phyloP scores from a whole-genome alignment of 2,329 filamentous ascomycete species.

The Magnaporthiopsis poae region DNA sequence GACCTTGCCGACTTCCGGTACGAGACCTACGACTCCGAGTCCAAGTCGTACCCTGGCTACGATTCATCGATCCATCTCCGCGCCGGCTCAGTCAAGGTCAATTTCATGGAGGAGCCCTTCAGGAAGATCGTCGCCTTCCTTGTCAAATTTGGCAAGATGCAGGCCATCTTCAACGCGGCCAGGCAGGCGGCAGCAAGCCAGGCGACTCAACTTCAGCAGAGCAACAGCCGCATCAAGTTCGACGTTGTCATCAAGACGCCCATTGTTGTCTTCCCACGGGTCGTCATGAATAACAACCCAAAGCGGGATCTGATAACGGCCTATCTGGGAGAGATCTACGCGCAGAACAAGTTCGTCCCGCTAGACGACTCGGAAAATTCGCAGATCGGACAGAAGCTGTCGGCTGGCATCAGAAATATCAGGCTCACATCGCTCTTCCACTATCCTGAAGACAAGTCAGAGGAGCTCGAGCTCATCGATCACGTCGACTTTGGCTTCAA shows the following conservation, averaged over 20 bases:
- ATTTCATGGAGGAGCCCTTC: slow-evolving; percentile 94
- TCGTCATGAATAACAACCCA: slow-evolving; percentile 58
- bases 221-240: slow-evolving; percentile 81
- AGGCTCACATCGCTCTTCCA: slow-evolving; percentile 82
- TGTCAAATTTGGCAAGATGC: slow-evolving; percentile 99
- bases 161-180: slow-evolving; percentile 94
- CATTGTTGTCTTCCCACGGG: slow-evolving; percentile 85
- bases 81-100: slow-evolving; percentile 90
- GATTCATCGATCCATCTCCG: slow-evolving; percentile 84
- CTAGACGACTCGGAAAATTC: slow-evolving; percentile 67
- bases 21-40: slow-evolving; percentile 77
- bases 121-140: slow-evolving; percentile 95
- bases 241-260: slow-evolving; percentile 89
- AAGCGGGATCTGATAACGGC: slow-evolving; percentile 79
- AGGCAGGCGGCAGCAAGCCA: slow-evolving; percentile 88
- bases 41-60: slow-evolving; percentile 79
- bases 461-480: slow-evolving; percentile 93
- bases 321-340: slow-evolving; percentile 94
- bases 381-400: slow-evolving; percentile 76
- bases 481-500: slow-evolving; percentile 91
- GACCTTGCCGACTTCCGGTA: slow-evolving; percentile 96
- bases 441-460: slow-evolving; percentile 59
- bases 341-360: slow-evolving; percentile 81
- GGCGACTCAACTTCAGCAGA: slow-evolving; percentile 86
- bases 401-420: slow-evolving; percentile 84